Base-by-base conservation (phyloP, 805 yeast genomes). In the Naumovozyma castellii region DNA sequence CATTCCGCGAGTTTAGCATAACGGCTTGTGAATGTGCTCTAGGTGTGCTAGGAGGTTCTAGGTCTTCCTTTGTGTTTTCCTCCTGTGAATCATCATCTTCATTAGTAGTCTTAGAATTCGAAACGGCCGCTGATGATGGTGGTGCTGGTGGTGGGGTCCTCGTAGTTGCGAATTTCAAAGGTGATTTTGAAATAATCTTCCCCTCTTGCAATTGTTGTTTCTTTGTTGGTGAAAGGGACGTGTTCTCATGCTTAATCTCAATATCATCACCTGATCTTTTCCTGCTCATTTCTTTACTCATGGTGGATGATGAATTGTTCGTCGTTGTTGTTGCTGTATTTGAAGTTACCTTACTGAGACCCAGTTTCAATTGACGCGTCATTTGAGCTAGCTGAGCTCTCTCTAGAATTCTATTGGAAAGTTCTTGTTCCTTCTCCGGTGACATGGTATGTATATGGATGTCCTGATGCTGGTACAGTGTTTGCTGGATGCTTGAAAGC, bases 311-410 rank as follows among this genome's bases (percentile, higher is more conserved):
- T n/a, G n/a, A n/a, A n/a, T 22, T 22, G 10, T 22, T 6, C 10
- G 27, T 22, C 14, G 15, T 29, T 6, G 32, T 9, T 9, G 5
- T 9, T 13, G 13, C 10, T 41, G 45, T 49, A 9, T 50, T 44
- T 4, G 52, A 49, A 3, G 57, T 49, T 2, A 58, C 61, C 44
- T 53, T 56, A 27, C 59, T 48, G 18, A 60, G 42, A 5, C 59
- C 61, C 37, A 60, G 36, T 46, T 56, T 59, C 44, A 60, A 48
- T 37, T 57, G 57, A 15, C 65, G 49, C 12, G 62, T 51, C 62
- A 59, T 56, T 43, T 57, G 63, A 13, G 65, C 65, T 40, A 60
- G 42, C 40, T 59, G 58, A 32, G 65, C 65, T 39, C 65, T 41
- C 38, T 60, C 54, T 20, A 60, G 47, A 16, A 60, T 60, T 42